Evolutionary conservation across 2,329 filamentous ascomycete species (phyloP), one percentile per base, ranked within the genome.

Genomic region (Madurella mycetomatis): DNA sequence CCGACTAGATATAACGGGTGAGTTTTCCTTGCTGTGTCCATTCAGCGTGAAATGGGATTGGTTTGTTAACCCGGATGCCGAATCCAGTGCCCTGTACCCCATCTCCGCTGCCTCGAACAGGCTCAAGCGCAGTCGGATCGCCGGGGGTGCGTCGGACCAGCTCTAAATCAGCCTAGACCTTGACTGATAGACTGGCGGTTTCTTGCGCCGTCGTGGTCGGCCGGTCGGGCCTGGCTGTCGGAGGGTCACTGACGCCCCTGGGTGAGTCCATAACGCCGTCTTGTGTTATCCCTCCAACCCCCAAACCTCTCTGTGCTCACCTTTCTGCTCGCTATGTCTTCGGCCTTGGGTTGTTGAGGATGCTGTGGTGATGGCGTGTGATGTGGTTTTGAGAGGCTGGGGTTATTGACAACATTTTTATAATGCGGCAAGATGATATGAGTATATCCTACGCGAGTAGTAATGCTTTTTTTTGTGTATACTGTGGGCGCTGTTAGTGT

Each of bases 1-100:
- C 58, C 86, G 2, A 56, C 50, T 9, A 71, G 68, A 1, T 73
- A 73, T 46, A 62, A 55, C 1, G 85, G 85, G 70, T 74, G 55
- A 54, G 71, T 69, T 8, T 53, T 46, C 50, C 13, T 46, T 47
- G 18, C 4, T 37, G 34, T 4, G 11, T 12, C 9, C 34, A 37
- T n/a, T n/a, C n/a, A n/a, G n/a, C n/a, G n/a, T n/a, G n/a, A n/a
- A n/a, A n/a, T n/a, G 34, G 11, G 11, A 7, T 25, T 25, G 25
- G 4, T 25, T 25, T 25, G 11, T 9, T 37, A 37, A 37, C 34
- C 34, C 2, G 2, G 34, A 15, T 12, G 13, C 13, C 11, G 9
- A 9, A 37, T 37, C 4, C 25, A 42, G 41, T 13, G 41, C 41
- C 41, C 19, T 42, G 41, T 42, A 42, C 41, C 41, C 41, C 17